Evolutionary conservation across 257 asterid genomes (phyloP).

Genomic region (Schizonepeta tenuifolia): DNA sequence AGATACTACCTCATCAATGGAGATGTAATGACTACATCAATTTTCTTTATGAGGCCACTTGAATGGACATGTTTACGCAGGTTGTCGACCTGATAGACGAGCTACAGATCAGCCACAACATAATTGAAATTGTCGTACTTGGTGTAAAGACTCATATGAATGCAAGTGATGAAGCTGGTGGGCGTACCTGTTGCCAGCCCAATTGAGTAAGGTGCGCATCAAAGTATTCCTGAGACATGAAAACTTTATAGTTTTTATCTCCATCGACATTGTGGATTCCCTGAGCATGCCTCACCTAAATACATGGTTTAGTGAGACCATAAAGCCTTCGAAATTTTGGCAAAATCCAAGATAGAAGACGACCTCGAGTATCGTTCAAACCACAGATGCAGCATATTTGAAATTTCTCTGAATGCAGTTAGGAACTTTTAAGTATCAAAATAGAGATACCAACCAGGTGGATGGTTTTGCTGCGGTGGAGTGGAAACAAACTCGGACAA

Average conservation of each 20-base stretch:
- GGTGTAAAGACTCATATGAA: not conserved
- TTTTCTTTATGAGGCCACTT: slow-evolving; percentile 74
- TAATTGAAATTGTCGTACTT: too few relatives aligned
- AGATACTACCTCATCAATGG: slow-evolving; percentile 74
- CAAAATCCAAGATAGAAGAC: slow-evolving; percentile 51
- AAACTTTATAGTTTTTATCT: slow-evolving; percentile 75
- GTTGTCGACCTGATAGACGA: slow-evolving; percentile 75
- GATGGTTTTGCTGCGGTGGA: slow-evolving; percentile 86
- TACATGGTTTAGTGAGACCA: slow-evolving; percentile 51
- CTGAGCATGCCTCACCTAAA: slow-evolving; percentile 97
- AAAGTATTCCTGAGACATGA: slow-evolving; percentile 78
- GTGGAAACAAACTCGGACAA: slow-evolving; percentile 69
- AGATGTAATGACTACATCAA: slow-evolving; percentile 86
- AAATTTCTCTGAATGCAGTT: slow-evolving; percentile 45
- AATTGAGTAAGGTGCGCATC: slow-evolving; percentile 92
- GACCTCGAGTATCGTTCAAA: slow-evolving; percentile 46
- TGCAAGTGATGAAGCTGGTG: slow-evolving; percentile 17
- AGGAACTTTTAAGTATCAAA: slow-evolving; percentile 33
- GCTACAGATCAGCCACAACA: slow-evolving; percentile 28
- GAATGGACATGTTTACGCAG: slow-evolving; percentile 80
- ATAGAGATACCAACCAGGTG: slow-evolving; percentile 77
- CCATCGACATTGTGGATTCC: slow-evolving; percentile 91
- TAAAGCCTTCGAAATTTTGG: slow-evolving; percentile 44
- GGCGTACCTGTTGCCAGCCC: slow-evolving; percentile 89
- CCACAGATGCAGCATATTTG: slow-evolving; percentile 42